Conservation (phyloP, 441 rosid species). For the Pelargonium fulgidum region DNA sequence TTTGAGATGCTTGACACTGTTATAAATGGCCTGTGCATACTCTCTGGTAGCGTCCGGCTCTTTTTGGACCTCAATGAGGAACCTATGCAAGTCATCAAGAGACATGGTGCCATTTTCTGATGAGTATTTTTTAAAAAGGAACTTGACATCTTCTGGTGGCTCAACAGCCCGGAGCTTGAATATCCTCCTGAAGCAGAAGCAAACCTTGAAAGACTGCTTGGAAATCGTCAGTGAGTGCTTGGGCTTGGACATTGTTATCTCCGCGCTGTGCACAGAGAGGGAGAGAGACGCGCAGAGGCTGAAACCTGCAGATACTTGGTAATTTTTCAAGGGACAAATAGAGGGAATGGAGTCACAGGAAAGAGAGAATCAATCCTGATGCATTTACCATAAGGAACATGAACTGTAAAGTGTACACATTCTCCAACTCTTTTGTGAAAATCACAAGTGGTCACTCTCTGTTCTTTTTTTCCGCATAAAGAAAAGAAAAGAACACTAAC, state of each 20-base stretch:
- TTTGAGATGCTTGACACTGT: constrained; percentile 42
- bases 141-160: constrained; percentile 47
- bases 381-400: background rate
- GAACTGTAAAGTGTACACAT: constrained; percentile 1
- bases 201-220: constrained; percentile 49
- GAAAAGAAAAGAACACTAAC: background rate
- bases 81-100: constrained; percentile 43
- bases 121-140: constrained; percentile 36
- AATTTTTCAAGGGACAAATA: background rate
- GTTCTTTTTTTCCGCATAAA: background rate
- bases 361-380: background rate
- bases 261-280: background rate
- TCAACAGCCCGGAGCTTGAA: constrained; percentile 45
- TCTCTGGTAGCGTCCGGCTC: constrained; percentile 36
- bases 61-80: constrained; percentile 41
- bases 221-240: background rate
- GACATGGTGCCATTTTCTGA: constrained; percentile 44
- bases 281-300: background rate
- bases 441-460: background rate
- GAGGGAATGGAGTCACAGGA: constrained; percentile 5
- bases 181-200: constrained; percentile 51
- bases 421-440: background rate
- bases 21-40: constrained; percentile 36
- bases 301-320: background rate
- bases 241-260: background rate